These are phyloP conservation scores for Oenanthe javanica DNA, from an alignment of 140 eudicot genomes.

Conservation along the genomic window DNA sequence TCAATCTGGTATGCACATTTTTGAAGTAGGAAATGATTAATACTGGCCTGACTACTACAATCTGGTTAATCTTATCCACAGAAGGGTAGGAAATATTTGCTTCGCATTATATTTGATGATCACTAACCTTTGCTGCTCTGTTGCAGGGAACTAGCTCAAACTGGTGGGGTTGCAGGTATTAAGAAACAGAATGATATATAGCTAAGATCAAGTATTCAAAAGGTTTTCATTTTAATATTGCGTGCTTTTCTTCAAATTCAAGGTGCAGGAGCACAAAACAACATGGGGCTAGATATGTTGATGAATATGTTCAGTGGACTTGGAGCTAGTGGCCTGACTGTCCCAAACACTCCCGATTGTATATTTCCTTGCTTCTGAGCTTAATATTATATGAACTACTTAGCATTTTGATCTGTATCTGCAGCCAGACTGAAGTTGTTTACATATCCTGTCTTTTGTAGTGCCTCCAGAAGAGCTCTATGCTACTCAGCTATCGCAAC, in stretches of 20 bases:
- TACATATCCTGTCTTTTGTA: conserved; percentile 21
- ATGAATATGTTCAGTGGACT: conserved; percentile 95
- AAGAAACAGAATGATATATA: conserved; percentile 3
- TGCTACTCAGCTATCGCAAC: conserved; percentile 82
- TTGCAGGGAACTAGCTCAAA: conserved; percentile 65
- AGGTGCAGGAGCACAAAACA: conserved; percentile 45
- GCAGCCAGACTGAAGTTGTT: neutral
- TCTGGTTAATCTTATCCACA: neutral
- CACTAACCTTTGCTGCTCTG: neutral
- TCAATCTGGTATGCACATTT: too few relatives aligned
- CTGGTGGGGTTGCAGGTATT: conserved; percentile 51
- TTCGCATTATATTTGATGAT: neutral
- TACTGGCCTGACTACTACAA: too few relatives aligned
- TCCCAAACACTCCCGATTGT: conserved; percentile 55
- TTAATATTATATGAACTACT: neutral
- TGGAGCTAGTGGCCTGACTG: conserved; percentile 61
- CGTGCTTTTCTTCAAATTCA: neutral
- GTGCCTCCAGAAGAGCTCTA: conserved; percentile 89
- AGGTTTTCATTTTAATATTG: neutral
- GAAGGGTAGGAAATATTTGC: neutral
- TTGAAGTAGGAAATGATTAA: too few relatives aligned
- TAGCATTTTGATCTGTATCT: neutral
- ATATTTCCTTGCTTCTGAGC: neutral
- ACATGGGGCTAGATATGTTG: conserved; percentile 62
- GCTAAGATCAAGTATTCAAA: neutral